phyloP scores from a whole-genome alignment of 139 green algal species.

The Deuterostichococcus epilithicus region DNA sequence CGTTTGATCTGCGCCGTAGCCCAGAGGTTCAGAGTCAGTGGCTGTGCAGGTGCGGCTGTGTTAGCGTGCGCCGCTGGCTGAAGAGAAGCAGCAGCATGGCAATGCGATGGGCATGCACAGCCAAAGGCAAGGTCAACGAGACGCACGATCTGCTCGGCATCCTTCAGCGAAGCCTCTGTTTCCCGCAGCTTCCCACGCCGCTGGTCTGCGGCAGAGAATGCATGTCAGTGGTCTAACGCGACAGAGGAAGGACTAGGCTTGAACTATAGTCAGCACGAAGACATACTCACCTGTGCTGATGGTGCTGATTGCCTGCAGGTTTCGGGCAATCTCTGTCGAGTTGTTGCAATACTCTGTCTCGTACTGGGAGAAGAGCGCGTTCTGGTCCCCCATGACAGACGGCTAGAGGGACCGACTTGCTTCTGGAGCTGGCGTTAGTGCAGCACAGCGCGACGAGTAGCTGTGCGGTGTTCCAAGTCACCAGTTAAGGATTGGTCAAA shows the following conservation, averaged over 20 bases:
- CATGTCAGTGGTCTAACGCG: background rate
- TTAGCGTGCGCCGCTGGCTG: no score
- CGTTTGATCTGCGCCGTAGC: constrained; percentile 71
- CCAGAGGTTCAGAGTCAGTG: background rate
- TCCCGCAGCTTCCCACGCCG: constrained; percentile 55
- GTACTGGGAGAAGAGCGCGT: constrained; percentile 69
- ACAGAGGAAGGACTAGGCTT: background rate
- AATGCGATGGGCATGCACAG: background rate
- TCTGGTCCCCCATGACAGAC: constrained; percentile 7
- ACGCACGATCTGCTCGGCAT: constrained; percentile 81
- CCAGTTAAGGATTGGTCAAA: no score
- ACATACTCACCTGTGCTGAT: constrained; percentile 50
- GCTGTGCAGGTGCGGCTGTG: no score
- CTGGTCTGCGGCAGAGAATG: constrained; percentile 46
- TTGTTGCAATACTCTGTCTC: constrained; percentile 82
- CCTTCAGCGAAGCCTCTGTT: constrained; percentile 69
- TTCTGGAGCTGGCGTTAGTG: no score
- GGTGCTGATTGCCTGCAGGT: constrained; percentile 42
- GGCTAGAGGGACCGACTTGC: no score
- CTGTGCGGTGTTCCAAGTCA: no score
- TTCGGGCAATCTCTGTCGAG: constrained; percentile 59
- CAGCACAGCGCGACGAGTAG: no score
- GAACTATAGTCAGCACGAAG: background rate
- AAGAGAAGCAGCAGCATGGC: background rate
- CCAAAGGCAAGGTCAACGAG: background rate